A percentile compares a stretch with the other conserved stretches of the same genome.
phyloP scores from a whole-genome alignment of 208 protist species.

The Leishmania tropica region DNA sequence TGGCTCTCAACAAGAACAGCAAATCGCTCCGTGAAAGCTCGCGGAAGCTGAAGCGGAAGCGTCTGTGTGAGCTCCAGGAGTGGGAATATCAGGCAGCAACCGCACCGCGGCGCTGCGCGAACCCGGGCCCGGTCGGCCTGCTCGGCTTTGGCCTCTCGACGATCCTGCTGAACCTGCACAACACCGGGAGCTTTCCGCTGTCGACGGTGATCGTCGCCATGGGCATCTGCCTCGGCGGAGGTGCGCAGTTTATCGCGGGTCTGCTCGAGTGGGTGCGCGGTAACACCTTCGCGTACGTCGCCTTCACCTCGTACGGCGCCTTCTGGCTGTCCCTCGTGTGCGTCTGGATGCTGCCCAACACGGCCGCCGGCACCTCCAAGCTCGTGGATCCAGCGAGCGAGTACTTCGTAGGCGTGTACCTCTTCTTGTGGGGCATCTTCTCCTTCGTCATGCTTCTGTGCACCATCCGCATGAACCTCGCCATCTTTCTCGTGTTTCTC shows the following conservation, averaged over 20 bases:
- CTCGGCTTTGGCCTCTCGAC: conserved; percentile 67
- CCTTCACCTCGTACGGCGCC: conserved; percentile 46
- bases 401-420: conserved; percentile 27
- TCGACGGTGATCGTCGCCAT: conserved; percentile 38
- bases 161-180: conserved; percentile 59
- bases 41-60: not conserved
- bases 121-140: conserved; percentile 45
- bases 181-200: conserved; percentile 44
- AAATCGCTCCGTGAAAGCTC: not conserved
- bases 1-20: not conserved
- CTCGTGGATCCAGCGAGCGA: conserved; percentile 5
- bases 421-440: conserved; percentile 31
- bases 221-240: conserved; percentile 56
- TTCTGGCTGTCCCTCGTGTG: conserved; percentile 62
- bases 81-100: not conserved
- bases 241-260: conserved; percentile 55
- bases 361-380: not conserved
- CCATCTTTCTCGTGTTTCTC: conserved; percentile 33
- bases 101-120: conserved; percentile 9
- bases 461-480: conserved; percentile 34
- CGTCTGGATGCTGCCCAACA: conserved; percentile 47
- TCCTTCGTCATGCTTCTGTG: conserved; percentile 33
- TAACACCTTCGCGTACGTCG: conserved; percentile 58
- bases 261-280: conserved; percentile 54
- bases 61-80: conserved; percentile 8